These are phyloP conservation scores for Penicillium brasilianum DNA, from an alignment of 2,329 filamentous ascomycete genomes.

Conservation along the genomic window DNA sequence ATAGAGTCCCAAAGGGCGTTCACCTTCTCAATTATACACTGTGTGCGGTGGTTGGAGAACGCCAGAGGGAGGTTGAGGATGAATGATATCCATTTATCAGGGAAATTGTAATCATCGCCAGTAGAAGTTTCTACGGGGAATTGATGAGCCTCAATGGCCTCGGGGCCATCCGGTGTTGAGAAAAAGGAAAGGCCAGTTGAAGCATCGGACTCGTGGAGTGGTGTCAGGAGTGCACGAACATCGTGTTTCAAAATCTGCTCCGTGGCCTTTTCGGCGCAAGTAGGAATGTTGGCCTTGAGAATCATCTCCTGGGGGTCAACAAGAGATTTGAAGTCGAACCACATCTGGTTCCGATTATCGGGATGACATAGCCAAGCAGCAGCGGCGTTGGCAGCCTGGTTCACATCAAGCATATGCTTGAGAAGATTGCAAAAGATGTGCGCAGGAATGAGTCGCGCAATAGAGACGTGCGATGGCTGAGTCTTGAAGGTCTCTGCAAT, in stretches of 20 bases:
- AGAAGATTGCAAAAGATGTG: constrained; percentile 85
- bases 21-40: constrained; percentile 52
- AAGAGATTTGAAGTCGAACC: constrained; percentile 71
- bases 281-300: constrained; percentile 47
- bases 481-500: constrained; percentile 84
- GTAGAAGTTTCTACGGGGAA: constrained; percentile 44
- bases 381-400: constrained; percentile 89
- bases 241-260: constrained; percentile 52
- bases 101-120: constrained; percentile 54
- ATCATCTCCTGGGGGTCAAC: constrained; percentile 49
- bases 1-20: constrained; percentile 52
- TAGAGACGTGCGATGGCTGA: constrained; percentile 81
- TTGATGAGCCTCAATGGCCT: constrained; percentile 38
- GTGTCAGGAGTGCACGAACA: constrained; percentile 49
- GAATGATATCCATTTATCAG: constrained; percentile 53
- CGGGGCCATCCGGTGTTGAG: constrained; percentile 40
- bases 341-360: constrained; percentile 93
- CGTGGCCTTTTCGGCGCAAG: constrained; percentile 42
- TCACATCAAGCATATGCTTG: constrained; percentile 86
- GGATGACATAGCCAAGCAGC: constrained; percentile 90
- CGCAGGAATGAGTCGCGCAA: constrained; percentile 86
- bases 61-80: constrained; percentile 47
- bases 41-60: constrained; percentile 49
- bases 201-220: constrained; percentile 41
- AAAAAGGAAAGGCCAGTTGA: constrained; percentile 41